Percentiles rank a stretch among this genome's conserved stretches.
Evolutionary conservation across 2,329 filamentous ascomycete genomes (phyloP).

Genomic region (Geosmithia flava): DNA sequence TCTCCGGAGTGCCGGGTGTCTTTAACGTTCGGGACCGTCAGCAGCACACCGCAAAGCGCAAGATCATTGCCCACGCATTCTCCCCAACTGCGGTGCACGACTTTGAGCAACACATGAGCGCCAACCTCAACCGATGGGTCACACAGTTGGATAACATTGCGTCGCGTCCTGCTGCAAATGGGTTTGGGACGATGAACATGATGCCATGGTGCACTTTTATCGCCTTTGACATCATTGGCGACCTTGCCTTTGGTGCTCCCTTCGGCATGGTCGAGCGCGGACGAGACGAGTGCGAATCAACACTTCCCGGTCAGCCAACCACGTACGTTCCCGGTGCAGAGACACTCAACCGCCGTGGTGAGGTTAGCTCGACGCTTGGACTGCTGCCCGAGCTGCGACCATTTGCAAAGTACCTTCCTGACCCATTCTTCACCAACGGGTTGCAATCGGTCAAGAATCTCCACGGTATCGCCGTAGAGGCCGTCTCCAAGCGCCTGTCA

Average conservation of each 20-base stretch:
- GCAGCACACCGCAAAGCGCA: background rate
- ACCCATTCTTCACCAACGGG: conserved; percentile 6
- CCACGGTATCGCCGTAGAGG: conserved; percentile 4
- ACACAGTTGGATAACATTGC: conserved; percentile 4
- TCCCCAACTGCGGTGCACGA: background rate
- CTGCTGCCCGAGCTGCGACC: conserved; percentile 3
- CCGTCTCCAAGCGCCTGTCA: conserved; percentile 2
- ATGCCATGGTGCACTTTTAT: conserved; percentile 7
- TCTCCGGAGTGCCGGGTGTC: conserved; percentile 4
- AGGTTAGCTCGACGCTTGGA: conserved; percentile 6
- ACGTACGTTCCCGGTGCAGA: conserved; percentile 5
- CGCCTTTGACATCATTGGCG: conserved; percentile 7
- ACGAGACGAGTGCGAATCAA: conserved; percentile 5
- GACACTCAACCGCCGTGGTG: conserved; percentile 5
- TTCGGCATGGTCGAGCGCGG: conserved; percentile 6
- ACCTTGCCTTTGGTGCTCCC: conserved; percentile 6
- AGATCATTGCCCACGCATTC: conserved; percentile 1
- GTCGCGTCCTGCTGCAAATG: background rate
- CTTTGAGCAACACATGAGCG: conserved; percentile 5
- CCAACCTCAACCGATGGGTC: conserved; percentile 4
- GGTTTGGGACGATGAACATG: conserved; percentile 4
- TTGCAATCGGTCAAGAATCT: conserved; percentile 5
- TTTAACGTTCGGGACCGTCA: conserved; percentile 5
- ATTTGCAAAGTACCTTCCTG: conserved; percentile 5
- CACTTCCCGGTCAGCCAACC: conserved; percentile 2